Evolutionary conservation across 2,329 filamentous ascomycete genomes (phyloP).

Genomic region (Cercospora sp.): DNA sequence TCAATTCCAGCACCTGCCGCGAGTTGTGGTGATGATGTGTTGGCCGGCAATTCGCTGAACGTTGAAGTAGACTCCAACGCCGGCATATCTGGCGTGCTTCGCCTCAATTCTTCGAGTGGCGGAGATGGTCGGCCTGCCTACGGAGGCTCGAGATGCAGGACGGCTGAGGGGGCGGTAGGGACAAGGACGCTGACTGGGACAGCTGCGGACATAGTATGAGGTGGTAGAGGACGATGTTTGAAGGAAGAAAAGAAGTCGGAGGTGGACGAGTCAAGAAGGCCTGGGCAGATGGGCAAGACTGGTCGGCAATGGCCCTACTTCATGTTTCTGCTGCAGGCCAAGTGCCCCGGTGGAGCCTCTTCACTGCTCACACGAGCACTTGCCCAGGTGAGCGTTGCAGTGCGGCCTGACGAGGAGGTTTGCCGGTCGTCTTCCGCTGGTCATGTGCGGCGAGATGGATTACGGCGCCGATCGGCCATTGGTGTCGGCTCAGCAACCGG

Average conservation of each 20-base stretch:
- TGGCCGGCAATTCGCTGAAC: background rate
- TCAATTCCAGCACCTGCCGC: constrained; percentile 24
- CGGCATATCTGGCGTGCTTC: constrained; percentile 2
- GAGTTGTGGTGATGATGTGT: background rate
- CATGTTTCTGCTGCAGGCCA: background rate
- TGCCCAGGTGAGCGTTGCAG: background rate
- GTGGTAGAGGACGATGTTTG: background rate
- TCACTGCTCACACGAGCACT: background rate
- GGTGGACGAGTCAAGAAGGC: background rate
- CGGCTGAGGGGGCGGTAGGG: background rate
- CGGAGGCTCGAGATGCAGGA: background rate
- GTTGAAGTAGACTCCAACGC: background rate
- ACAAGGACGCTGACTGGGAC: constrained; percentile 2
- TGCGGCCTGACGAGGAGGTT: background rate
- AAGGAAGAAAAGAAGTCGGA: background rate
- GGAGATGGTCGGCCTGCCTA: background rate
- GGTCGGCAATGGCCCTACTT: background rate
- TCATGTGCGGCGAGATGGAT: background rate
- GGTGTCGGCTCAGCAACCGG: constrained; percentile 1
- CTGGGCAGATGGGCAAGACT: background rate
- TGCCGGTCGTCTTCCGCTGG: background rate
- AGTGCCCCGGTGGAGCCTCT: background rate
- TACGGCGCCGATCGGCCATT: background rate
- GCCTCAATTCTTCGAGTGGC: background rate
- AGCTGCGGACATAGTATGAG: constrained; percentile 4